Evolutionary conservation across 768 basidiomycete genomes (phyloP), one percentile per base, ranked within the genome.

Genomic region (Panellus pusillus): DNA sequence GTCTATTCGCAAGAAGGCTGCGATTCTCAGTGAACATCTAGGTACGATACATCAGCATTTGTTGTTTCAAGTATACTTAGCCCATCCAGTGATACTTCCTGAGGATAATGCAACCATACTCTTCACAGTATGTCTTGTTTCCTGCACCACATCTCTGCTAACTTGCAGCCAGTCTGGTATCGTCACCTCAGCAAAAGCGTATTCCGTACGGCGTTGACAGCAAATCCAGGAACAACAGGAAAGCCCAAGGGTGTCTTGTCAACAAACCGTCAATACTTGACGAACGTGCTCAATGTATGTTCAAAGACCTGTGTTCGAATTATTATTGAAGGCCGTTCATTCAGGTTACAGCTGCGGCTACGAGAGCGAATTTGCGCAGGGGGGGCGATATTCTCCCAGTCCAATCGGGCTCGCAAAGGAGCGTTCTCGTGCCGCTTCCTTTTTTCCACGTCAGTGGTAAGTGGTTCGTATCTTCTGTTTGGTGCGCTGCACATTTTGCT

Each of bases 191-290:
- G 8, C 54, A 42, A 15, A 43, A 39, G 50, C 48, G 15, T 32
- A 24, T 50, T 19, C 24, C 24, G 6, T 24, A 24, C 36, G 29
- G 32, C 32, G 29, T 19, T 38, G 18, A 28, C 39, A 8, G 39
- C 39, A 15, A 2, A 35, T 11, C 32, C n/a, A 64, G 62, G 65
- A 6, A 69, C 66, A 27, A 64, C 63, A 12, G 64, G 63, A 2
- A 40, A 65, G 27, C 63, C 64, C 38, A 74, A 84, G 58, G 82
- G 80, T 15, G 82, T 84, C 9, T 62, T 81, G 39, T 75, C 74
- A 43, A 79, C 79, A 4, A 78, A 83, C 38, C 70, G 82, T 17
- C 71, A 71, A 58, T 79, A 70, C 53, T 60, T 82, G 37, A 74
- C 79, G 0, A 81, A 81, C 60, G 44, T 73, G 1, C 64, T 72